These are phyloP conservation scores for Trypanosoma rangeli DNA, from an alignment of 208 protist species.

Conservation along the genomic window DNA sequence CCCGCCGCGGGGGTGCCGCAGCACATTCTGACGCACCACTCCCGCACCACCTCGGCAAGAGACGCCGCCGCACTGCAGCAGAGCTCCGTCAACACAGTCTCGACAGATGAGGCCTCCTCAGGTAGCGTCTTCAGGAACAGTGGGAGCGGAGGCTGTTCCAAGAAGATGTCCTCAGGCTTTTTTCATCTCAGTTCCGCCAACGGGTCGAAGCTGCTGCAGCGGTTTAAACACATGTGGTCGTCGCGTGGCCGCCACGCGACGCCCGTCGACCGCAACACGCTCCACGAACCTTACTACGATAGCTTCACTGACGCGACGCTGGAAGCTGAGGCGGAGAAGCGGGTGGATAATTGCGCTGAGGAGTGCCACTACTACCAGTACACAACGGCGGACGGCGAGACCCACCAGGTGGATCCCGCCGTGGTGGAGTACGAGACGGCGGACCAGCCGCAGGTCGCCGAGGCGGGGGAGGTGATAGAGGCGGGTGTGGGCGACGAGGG, in stretches of 20 bases:
- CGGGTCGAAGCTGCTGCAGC: background rate
- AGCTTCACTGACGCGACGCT: too few species aligned
- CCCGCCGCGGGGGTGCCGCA: background rate
- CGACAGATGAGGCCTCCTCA: background rate
- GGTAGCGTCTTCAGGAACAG: background rate
- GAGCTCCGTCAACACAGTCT: background rate
- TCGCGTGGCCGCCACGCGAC: background rate
- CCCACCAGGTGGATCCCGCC: conserved; percentile 40
- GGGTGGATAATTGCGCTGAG: background rate
- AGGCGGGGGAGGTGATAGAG: conserved; percentile 20
- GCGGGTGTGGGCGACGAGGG: conserved; percentile 9
- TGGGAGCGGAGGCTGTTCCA: background rate
- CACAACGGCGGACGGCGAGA: conserved; percentile 50
- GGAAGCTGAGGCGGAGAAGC: background rate
- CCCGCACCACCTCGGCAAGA: background rate
- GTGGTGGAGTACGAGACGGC: conserved; percentile 12
- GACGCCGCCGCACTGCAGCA: background rate
- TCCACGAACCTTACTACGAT: background rate
- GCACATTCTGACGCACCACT: background rate
- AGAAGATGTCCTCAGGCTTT: background rate
- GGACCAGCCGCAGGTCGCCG: conserved; percentile 2
- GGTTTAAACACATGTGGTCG: background rate
- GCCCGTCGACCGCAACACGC: background rate
- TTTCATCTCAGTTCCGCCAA: background rate
- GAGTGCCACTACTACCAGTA: conserved; percentile 65